Evolutionary conservation across 176 grass and related monocot genomes (phyloP), one percentile per base, ranked within the genome.

Genomic region (Guadua angustifolia): DNA sequence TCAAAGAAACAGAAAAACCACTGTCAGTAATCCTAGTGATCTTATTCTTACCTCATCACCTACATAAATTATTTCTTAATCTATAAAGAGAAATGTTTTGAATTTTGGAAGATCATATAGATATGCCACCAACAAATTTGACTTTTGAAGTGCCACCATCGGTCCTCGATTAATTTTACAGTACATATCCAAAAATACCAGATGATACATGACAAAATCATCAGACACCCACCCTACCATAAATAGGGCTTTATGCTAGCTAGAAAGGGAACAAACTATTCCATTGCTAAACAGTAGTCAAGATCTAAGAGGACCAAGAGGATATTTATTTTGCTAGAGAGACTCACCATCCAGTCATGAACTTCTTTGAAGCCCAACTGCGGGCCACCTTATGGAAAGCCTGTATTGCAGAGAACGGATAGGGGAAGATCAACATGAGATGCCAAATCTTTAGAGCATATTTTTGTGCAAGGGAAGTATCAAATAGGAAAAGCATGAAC

Each of bases 361-460:
- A 97, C 69, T 97, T 97, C 84, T 97, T 97, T 53, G 94, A 97
- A 71, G 94, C 89, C 92, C 94, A 97, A 79, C 94, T 97, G 21
- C 89, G 89, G 32, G 92, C 86, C 65, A 97, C 92, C 79, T 92
- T 97, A 90, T 97, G 91, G 40, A 97, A 97, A 66, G 94, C 94
- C 94, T 97, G 83, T 61, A 87, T 80, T 73, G 32, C 9, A 59
- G 39, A 83, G 38, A 77, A 82, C 38, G 73, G 4, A 51, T 63
- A 68, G 22, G 5, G 2, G 25, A 46, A 68, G 16, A 77, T 80
- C 18, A 87, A 53, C 5, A 44, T 6, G 45, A 61, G 5, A 26
- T 63, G 44, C 15, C 24, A 76, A 77, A 77, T 63, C 35, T 64
- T 0, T n/a, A 38, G 9, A 61, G 16, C 74, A 79, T 40, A 33